Conservation (phyloP, 805 yeast species). For the Zygosaccharomyces bisporus region DNA sequence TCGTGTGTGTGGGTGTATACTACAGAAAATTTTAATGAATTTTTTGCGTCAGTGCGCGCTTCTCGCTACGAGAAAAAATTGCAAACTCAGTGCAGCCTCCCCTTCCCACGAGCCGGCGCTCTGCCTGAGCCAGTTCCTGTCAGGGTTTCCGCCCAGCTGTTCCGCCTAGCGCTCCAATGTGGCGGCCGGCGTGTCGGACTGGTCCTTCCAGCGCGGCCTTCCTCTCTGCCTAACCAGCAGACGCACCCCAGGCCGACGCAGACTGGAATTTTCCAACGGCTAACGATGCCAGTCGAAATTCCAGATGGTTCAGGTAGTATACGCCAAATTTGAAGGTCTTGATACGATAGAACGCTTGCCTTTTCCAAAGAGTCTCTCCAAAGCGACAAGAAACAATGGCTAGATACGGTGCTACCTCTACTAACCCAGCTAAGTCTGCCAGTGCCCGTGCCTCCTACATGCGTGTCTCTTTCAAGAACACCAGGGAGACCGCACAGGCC, state of each 20-base stretch:
- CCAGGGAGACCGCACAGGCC: conserved; percentile 99
- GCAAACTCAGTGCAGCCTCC: too few species aligned
- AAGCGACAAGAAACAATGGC: conserved; percentile 57
- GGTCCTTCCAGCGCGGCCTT: not conserved
- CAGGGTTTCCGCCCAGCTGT: not conserved
- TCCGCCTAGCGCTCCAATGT: not conserved
- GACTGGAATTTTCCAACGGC: conserved; percentile 6
- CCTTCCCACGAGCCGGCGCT: not conserved
- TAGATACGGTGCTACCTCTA: conserved; percentile 99
- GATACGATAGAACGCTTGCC: not conserved
- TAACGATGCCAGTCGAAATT: conserved; percentile 6
- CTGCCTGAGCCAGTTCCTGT: too few species aligned
- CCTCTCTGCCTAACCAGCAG: not conserved
- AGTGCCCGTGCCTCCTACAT: conserved; percentile 99
- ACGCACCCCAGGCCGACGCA: conserved; percentile 4
- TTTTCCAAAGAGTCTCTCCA: not conserved
- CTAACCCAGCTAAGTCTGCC: conserved; percentile 99
- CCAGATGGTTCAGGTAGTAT: conserved; percentile 7
- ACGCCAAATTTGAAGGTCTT: conserved; percentile 2
- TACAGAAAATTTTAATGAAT: not conserved
- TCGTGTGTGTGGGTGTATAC: not conserved
- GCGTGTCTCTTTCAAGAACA: conserved; percentile 99
- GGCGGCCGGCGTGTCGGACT: not conserved
- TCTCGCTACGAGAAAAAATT: too few species aligned
- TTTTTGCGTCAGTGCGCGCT: not conserved